These are phyloP conservation scores for Pisolithus orientalis DNA, from an alignment of 768 basidiomycete species.

Conservation along the genomic window DNA sequence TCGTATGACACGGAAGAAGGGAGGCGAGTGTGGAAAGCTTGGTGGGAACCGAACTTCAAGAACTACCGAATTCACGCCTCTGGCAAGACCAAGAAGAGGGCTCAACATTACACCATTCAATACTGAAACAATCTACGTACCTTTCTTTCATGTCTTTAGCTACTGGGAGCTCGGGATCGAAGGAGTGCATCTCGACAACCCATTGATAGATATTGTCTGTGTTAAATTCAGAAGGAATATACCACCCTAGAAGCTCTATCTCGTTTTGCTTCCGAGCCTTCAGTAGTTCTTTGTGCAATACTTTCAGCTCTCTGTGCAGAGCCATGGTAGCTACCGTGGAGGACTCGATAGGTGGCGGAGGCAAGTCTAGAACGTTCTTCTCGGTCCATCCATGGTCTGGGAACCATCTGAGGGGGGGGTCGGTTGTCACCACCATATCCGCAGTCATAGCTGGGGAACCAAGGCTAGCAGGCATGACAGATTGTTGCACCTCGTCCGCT, in stretches of 20 bases:
- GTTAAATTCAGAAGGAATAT: conserved; percentile 58
- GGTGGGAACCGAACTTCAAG: conserved; percentile 70
- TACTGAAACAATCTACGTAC: conserved; percentile 24
- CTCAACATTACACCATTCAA: neutral
- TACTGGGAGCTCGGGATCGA: conserved; percentile 54
- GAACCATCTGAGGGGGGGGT: conserved; percentile 43
- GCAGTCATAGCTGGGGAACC: neutral
- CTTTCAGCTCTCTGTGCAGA: conserved; percentile 54
- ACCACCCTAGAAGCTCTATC: conserved; percentile 50
- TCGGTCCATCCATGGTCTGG: conserved; percentile 47
- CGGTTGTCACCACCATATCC: too few relatives aligned
- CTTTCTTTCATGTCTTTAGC: conserved; percentile 50
- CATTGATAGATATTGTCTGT: conserved; percentile 67
- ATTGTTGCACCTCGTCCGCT: neutral
- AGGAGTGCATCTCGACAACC: conserved; percentile 70
- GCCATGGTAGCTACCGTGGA: conserved; percentile 49
- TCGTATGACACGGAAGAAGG: conserved; percentile 71
- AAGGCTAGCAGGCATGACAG: conserved; percentile 20
- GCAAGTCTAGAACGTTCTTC: conserved; percentile 35
- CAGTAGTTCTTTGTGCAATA: conserved; percentile 58
- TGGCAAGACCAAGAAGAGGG: conserved; percentile 10
- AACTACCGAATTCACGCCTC: conserved; percentile 57
- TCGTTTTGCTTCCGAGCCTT: conserved; percentile 39
- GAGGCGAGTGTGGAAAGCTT: conserved; percentile 60
- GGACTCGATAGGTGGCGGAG: conserved; percentile 58